These are phyloP conservation scores for Backusella australiensis DNA, from an alignment of 192 early-diverging fungal genomes.

Conservation along the genomic window DNA sequence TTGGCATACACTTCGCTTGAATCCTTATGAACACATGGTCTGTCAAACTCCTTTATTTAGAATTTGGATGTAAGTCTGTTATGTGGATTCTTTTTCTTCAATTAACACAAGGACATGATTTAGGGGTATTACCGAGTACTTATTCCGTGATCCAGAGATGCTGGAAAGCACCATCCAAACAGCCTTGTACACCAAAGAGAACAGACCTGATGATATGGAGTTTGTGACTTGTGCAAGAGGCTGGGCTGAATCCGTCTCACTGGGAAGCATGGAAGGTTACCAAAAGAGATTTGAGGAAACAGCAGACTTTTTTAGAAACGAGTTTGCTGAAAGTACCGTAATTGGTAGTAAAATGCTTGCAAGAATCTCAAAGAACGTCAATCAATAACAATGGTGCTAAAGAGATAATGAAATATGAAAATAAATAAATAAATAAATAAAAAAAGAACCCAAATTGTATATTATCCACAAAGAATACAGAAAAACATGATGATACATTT, in stretches of 20 bases:
- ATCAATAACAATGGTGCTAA: background rate
- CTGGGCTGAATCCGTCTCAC: constrained; percentile 90
- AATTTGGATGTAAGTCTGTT: constrained; percentile 69
- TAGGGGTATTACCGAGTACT: constrained; percentile 90
- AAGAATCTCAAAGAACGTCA: constrained; percentile 48
- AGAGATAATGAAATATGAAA: background rate
- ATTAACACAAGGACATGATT: background rate
- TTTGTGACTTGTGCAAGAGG: constrained; percentile 89
- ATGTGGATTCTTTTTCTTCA: background rate
- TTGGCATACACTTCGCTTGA: constrained; percentile 81
- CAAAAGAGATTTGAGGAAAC: constrained; percentile 79
- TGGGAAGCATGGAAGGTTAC: constrained; percentile 84
- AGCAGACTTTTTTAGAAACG: constrained; percentile 75
- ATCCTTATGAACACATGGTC: constrained; percentile 92
- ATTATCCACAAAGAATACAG: background rate
- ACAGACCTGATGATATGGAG: constrained; percentile 80
- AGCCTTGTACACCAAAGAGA: constrained; percentile 72
- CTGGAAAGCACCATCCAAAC: constrained; percentile 86
- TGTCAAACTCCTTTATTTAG: constrained; percentile 96
- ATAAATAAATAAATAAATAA: background rate
- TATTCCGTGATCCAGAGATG: constrained; percentile 79
- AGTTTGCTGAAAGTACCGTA: constrained; percentile 52
- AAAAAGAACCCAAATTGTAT: background rate
- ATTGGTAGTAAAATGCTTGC: constrained; percentile 60
- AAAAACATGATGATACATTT: background rate